Evolutionary conservation across 2,329 filamentous ascomycete species (phyloP), one percentile per base, ranked within the genome.

Genomic region (Nothophaeocryptopus gaeumannii): DNA sequence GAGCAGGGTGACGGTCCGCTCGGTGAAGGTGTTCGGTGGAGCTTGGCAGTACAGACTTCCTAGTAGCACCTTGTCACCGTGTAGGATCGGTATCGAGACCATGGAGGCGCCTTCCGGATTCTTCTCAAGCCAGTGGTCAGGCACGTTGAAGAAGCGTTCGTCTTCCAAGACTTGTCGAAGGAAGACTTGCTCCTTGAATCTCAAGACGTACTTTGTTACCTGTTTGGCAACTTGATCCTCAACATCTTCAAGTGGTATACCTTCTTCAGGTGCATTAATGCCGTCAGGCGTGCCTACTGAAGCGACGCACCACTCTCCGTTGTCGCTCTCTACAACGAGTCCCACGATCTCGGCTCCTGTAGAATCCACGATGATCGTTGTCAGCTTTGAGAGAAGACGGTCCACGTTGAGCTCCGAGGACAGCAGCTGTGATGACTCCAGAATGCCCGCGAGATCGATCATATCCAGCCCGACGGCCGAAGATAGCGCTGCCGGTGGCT

Each of bases 391-490:
- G 53, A 91, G 77, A 3, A 92, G 76, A 60, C 85, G 80, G 56
- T 91, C 86, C 10, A 91, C 81, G 56, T 86, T 80, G 9, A 92
- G 70, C 43, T 90, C 85, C 12, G 86, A 90, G 4, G 87, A 91
- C 37, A 92, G 84, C 37, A 91, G 80, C 64, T 90, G 88, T 8
- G 85, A 89, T 2, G 85, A 88, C 59, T 88, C 83, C 11, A 92
- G 74, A 51, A 92, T 91, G 16, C 85, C 85, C 36, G 88, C 84
- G 54, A 91, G 69, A 67, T 91, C 88, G 63, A 92, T 84, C 84
- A 92, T 90, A 70, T 92, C 88, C 45, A 92, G 77, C 3, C 75
- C 75, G 1, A 73, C 70, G 26, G 86, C 83, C 35, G 86, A 85
- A 51, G 80, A 14, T 37, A 68, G 59, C 30, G 73, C 74, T 2